phyloP scores from a whole-genome alignment of 768 basidiomycete genomes.

The Trametes coccinea region DNA sequence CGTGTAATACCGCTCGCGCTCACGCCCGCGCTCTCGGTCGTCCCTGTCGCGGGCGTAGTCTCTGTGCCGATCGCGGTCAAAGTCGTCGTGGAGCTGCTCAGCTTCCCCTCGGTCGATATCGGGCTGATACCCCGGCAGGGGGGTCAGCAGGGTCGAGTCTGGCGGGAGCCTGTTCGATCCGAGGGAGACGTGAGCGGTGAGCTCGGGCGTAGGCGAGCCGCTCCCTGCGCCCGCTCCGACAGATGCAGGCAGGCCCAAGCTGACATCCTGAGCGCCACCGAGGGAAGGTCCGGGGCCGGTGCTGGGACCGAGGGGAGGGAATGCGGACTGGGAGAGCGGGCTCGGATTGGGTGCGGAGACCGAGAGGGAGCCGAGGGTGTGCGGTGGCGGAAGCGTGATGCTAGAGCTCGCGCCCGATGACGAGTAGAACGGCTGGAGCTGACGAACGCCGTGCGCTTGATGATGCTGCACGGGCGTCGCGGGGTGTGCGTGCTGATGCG shows the following conservation, averaged over 20 bases:
- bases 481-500: slow-evolving; percentile 1
- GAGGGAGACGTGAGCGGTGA: slow-evolving; percentile 41
- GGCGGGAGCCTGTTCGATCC: slow-evolving; percentile 51
- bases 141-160: slow-evolving; percentile 64
- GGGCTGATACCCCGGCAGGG: slow-evolving; percentile 60
- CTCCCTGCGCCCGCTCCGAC: background rate
- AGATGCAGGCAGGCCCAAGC: background rate
- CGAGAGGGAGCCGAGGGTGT: slow-evolving; percentile 19
- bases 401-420: slow-evolving; percentile 1
- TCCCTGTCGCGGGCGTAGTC: slow-evolving; percentile 1
- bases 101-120: slow-evolving; percentile 23
- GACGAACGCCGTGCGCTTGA: slow-evolving; percentile 11
- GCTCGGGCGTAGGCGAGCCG: slow-evolving; percentile 17
- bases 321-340: slow-evolving; percentile 13
- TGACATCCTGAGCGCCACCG: background rate
- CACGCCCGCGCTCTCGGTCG: slow-evolving; percentile 10
- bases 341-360: slow-evolving; percentile 18
- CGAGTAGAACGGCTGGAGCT: slow-evolving; percentile 14
- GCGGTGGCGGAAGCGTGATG: slow-evolving; percentile 19
- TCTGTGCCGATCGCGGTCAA: slow-evolving; percentile 4
- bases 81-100: slow-evolving; percentile 8
- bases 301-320: slow-evolving; percentile 12
- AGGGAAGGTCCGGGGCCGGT: slow-evolving; percentile 1
- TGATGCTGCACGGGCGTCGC: slow-evolving; percentile 6
- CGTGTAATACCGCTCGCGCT: slow-evolving; percentile 16